Percentiles rank a stretch among this genome's conserved stretches.
These are phyloP conservation scores for Backusella parvicylindrica DNA, from an alignment of 192 early-diverging fungal genomes.

Conservation along the genomic window DNA sequence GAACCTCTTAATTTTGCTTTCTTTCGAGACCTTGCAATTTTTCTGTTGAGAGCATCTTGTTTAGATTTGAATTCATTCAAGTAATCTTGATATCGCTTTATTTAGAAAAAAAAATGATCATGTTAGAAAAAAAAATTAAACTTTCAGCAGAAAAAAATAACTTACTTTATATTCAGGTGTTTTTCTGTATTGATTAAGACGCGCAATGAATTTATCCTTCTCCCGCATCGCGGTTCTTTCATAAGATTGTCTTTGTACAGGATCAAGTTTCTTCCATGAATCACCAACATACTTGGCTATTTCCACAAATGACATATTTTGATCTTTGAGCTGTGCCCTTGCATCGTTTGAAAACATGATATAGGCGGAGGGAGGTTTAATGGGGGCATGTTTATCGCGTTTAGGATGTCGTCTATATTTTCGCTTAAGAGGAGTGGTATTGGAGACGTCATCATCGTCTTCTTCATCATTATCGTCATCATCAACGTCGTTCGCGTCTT, in stretches of 20 bases:
- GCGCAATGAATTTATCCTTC: conserved; percentile 32
- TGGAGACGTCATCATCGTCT: not conserved
- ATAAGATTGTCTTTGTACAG: conserved; percentile 24
- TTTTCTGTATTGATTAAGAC: conserved; percentile 19
- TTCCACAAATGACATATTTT: conserved; percentile 33
- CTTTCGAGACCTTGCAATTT: conserved; percentile 13
- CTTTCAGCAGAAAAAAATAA: not conserved
- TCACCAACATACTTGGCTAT: conserved; percentile 41
- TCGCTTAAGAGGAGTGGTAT: conserved; percentile 12
- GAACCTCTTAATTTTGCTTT: conserved; percentile 10
- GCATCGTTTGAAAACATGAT: conserved; percentile 42
- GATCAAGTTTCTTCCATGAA: conserved; percentile 34
- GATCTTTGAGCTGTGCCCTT: conserved; percentile 33
- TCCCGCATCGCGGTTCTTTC: conserved; percentile 27
- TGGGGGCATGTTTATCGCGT: conserved; percentile 37
- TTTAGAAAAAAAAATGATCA: not conserved
- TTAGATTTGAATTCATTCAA: conserved; percentile 35
- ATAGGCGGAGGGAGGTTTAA: conserved; percentile 42
- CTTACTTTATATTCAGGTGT: conserved; percentile 29
- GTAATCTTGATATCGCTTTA: conserved; percentile 32
- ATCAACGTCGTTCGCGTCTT: not conserved
- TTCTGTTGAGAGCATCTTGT: conserved; percentile 24
- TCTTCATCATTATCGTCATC: not conserved
- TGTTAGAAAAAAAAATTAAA: not conserved
- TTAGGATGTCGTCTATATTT: conserved; percentile 45